Base-by-base conservation (phyloP, 305 asterid genomes). In the Rubia balearica region DNA sequence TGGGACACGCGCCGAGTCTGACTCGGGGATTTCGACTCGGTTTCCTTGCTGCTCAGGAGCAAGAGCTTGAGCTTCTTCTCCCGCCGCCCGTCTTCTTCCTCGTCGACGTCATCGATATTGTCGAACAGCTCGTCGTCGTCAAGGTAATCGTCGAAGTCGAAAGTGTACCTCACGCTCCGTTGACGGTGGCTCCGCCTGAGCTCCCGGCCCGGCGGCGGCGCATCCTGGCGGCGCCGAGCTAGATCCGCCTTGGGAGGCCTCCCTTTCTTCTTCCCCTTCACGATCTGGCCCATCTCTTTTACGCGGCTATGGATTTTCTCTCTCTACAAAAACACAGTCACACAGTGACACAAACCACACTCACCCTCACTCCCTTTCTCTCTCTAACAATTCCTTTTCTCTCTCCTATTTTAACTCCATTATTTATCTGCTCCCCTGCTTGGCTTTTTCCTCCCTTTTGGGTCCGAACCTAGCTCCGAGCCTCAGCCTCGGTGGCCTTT, bases 91-190 rank as follows among this genome's bases (percentile, higher is more conserved):
- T 60, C 84, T 72, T 84, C 93, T 75, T 83, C 99, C 21, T 78
- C 86, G 24, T 70, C 78, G 72, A 85, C 86, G 33, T 70, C 78
- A 69, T 85, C 92, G 24, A 68, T 59, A 77, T 83, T 88, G 42
- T 81, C 90, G 77, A 87, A 86, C 8, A 89, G 77, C 78, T 90
- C 97, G 73, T 87, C 92, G 73, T 95, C 99, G 78, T 91, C 98
- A 68, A 90, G 85, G 84, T 90, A 95, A 77, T 95, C 99, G 80
- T 95, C 98, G 76, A 90, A 91, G 85, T 87, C 96, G 79, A 95
- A 85, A 65, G 87, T 88, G 84, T 87, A 91, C 90, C 88, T 88
- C 64, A 87, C 97, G 80, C 78, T 90, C 78, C 99, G 85, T 66
- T 92, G 96, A 72, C 99, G 95, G 43, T 74, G 81, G 76, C 99